Evolutionary conservation across 2,329 filamentous ascomycete species (phyloP), one percentile per base, ranked within the genome.

Genomic region (Pseudogymnoascus sp.): DNA sequence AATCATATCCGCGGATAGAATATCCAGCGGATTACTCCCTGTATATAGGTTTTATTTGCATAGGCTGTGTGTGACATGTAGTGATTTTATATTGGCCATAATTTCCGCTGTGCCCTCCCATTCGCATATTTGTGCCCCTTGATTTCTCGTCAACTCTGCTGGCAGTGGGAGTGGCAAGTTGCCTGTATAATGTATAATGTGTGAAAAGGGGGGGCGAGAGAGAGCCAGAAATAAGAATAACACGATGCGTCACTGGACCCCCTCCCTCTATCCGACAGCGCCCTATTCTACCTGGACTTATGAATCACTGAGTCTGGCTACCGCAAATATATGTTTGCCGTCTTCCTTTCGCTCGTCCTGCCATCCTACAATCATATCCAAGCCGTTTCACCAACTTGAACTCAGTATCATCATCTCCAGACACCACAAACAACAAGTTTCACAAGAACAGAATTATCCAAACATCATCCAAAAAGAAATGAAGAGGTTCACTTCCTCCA

Each of bases 341-440:
- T 7, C 15, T 53, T 53, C 6, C 1, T 53, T 53, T 14, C 20
- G 28, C 12, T 53, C 11, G 9, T 53, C 33, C 43, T 53, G 35
- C 47, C 28, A 53, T 35, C 47, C 28, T 20, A 35, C 28, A 53
- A 33, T 12, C 11, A 33, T 15, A 33, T 18, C 28, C 28, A n/a
- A 53, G 6, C 30, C 11, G 47, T 53, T 53, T 53, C 47, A 35
- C 11, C n/a, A 53, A 33, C 28, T 20, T 53, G 7, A n/a, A 30
- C 30, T 53, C 11, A 53, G 2, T 11, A 53, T 53, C 47, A 5
- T 53, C 28, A 53, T 28, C 18, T 20, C 33, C 9, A 53, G 15
- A 33, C 28, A 53, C 11, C 47, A 53, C 47, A 53, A 53, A 35
- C 25, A 53, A 18, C 43, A 30, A 53, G n/a, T 53, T 53, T 53